Base-by-base conservation (phyloP, 352 stramenopile species). In the Blastocystis sp. region DNA sequence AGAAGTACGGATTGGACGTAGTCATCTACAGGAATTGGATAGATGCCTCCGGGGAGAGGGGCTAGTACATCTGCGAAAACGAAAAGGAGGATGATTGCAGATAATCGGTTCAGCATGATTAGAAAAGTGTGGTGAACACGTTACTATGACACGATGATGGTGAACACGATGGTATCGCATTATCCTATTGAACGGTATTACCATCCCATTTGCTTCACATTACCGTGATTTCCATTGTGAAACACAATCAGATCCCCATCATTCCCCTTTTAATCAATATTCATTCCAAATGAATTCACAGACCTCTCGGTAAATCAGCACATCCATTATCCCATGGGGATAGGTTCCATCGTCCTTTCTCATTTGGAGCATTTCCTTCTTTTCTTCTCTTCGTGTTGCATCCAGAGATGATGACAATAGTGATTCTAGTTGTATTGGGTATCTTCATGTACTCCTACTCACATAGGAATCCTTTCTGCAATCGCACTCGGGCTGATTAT, bases 21-120 rank as follows among this genome's bases (percentile, higher is more conserved):
- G 90, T 98, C 2, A 92, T 96, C 44, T 98, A 98, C 72, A 87
- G 97, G n/a, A 93, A 94, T 29, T 93, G 94, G 1, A 92, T 94
- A 57, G 92, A 97, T 87, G 93, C n/a, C 36, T 69, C 36, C 16
- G 44, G n/a, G 63, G 7, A 36, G 34, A 73, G 27, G 2, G 42
- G 49, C 49, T n/a, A 16, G 27, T 7, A 56, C 24, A 44, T 59
- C 18, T 21, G 29, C 40, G 36, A 21, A 34, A 21, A 27, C 38
- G 24, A 57, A 29, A 40, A 29, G 57, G 18, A 44, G 44, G 0
- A 27, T 44, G 21, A 59, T 78, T 38, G 11, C 57, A 34, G 24
- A 57, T 11, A 38, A 34, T 7, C 56, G 36, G 27, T 57, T 78
- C 38, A 78, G 14, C n/a, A 40, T 57, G 27, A 24, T 57, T 1